A percentile compares a stretch with the other conserved stretches of the same genome.
Evolutionary conservation across 768 basidiomycete genomes (phyloP).

Genomic region (Boletus rex-veris): DNA sequence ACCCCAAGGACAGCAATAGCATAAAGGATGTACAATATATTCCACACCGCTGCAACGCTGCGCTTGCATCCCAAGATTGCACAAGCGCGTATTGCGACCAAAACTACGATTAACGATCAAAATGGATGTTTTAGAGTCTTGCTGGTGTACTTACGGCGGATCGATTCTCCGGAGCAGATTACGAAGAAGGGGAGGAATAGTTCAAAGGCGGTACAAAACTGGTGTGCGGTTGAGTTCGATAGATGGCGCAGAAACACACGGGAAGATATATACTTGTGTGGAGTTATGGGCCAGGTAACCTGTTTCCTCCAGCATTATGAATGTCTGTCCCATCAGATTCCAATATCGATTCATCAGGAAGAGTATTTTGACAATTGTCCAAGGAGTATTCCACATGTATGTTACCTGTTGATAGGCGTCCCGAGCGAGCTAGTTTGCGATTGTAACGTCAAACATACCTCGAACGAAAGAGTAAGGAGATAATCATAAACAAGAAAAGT

Average conservation of each 20-base stretch:
- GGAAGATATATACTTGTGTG: constrained; percentile 5
- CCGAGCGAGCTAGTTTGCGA: not conserved
- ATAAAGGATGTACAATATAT: constrained; percentile 12
- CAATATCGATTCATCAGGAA: constrained; percentile 18
- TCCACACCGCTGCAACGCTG: not conserved
- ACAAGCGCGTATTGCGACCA: constrained; percentile 24
- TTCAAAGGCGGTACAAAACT: constrained; percentile 16
- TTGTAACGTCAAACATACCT: constrained; percentile 12
- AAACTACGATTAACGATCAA: constrained; percentile 8
- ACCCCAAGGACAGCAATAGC: not conserved
- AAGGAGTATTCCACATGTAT: constrained; percentile 16
- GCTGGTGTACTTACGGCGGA: constrained; percentile 19
- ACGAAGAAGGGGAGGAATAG: not conserved
- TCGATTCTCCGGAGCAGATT: constrained; percentile 17
- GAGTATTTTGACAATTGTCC: constrained; percentile 10
- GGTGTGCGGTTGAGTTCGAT: not conserved
- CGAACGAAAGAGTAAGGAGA: constrained; percentile 24
- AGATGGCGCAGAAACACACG: not conserved
- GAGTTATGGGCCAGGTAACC: constrained; percentile 18
- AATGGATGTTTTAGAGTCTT: not conserved
- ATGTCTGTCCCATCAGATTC: constrained; percentile 17
- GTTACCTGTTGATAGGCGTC: constrained; percentile 8
- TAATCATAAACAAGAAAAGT: constrained; percentile 27
- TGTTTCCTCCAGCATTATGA: constrained; percentile 21
- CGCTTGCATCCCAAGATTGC: constrained; percentile 19